Base-by-base conservation (phyloP, 495 filamentous ascomycete species). In the Neurospora sp. region DNA sequence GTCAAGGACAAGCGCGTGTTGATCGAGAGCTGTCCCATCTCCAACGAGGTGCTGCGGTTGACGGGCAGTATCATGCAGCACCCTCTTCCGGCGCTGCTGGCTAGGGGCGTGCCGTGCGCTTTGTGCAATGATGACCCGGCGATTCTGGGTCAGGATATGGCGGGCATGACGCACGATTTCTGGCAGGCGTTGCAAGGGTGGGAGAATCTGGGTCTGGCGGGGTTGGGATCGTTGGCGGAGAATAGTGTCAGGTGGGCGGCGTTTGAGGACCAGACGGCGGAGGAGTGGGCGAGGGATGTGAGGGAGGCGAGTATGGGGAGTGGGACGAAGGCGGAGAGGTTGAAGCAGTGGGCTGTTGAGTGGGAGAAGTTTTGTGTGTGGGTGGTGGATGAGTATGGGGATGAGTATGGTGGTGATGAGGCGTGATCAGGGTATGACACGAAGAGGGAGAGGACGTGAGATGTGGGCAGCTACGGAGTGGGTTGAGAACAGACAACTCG, bases 291-390 rank as follows among this genome's bases (percentile, higher is more conserved):
- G 53, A 65, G 53, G 27, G 93, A 89, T 47, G 86, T 97, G 68
- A 88, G 87, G 70, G 88, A 91, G 69, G 94, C 92, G 2, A 88
- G 90, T 27, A 80, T 91, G 74, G 96, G 94, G n/a, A 84, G 85
- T 70, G 91, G 93, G 0, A 72, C 90, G 22, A 90, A 94, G 79
- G 91, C 91, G 3, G 74, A 88, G 73, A 87, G 91, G 69, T 78
- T 98, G 82, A 88, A 86, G 79, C 86, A 95, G 77, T 98, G 94
- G 92, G 86, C 85, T 53, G 81, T 85, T 61, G 87, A 91, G 69
- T 98, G 95, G 89, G 96, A 99, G 83, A 84, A 87, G 74, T 99
- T 97, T 78, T 98, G 94, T 80, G 85, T 93, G 70, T 98, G 94
- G 94, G 83, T 98, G 71, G 91, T 97, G 8, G 82, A 87, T 69